phyloP scores from a whole-genome alignment of 495 filamentous ascomycete species.

The Neurospora sp. region DNA sequence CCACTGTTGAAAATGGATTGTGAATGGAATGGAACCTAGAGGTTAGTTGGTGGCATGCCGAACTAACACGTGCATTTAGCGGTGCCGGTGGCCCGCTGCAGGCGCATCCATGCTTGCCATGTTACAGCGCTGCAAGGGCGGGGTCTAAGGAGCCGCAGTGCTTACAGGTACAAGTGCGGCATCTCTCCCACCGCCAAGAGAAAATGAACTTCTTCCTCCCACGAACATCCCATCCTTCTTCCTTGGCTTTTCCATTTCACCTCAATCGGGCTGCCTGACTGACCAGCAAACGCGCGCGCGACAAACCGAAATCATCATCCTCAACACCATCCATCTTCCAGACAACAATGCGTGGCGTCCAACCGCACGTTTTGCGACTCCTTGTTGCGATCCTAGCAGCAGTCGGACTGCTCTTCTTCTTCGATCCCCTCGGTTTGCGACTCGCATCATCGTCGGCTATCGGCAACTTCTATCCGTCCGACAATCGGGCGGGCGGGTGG shows the following conservation, averaged over 20 bases:
- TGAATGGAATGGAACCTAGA: neutral
- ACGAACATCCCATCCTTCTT: neutral
- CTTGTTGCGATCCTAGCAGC: neutral
- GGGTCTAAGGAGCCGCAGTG: neutral
- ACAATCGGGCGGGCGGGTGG: neutral
- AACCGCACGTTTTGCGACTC: slow-evolving; percentile 7
- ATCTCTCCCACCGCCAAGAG: neutral
- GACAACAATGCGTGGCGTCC: slow-evolving; percentile 5
- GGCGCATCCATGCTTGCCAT: neutral
- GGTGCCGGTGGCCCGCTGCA: neutral
- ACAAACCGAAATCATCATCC: neutral
- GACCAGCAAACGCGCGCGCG: neutral
- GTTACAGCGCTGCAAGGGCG: neutral
- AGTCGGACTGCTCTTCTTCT: slow-evolving; percentile 8
- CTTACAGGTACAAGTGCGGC: neutral
- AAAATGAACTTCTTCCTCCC: neutral
- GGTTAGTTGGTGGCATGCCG: neutral
- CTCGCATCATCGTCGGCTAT: slow-evolving; percentile 5
- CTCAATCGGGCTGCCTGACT: neutral
- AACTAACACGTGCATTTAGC: neutral
- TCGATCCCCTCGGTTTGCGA: slow-evolving; percentile 10
- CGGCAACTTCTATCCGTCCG: neutral
- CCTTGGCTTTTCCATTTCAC: neutral
- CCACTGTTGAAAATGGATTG: neutral
- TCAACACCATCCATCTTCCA: neutral